Base-by-base conservation (phyloP, 495 filamentous ascomycete species). In the Xylaria nigripes region DNA sequence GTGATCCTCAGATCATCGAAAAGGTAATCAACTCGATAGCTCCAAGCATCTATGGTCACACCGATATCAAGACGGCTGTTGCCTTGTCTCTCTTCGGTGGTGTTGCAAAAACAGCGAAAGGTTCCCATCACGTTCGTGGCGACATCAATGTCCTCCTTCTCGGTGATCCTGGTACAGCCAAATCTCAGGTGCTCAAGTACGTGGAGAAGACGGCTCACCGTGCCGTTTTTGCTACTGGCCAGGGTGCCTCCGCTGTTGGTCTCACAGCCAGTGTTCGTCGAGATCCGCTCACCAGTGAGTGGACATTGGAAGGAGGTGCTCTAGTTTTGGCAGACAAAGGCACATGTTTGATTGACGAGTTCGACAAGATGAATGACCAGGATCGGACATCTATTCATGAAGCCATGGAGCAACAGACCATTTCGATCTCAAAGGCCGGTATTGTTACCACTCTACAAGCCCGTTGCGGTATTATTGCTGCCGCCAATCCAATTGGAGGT, bases 301-400 rank as follows among this genome's bases (percentile, higher is more conserved):
- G 94, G 94, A 97, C 94, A 12, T 76, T 99, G 18, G 94, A 99
- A 75, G 94, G 94, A 59, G 94, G 94, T 62, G 94, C 94, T 2
- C 76, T 99, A 18, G 94, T 99, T 50, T 80, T 99, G 32, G 94
- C 94, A 23, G 94, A 99, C 70, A 85, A 87, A 54, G 94, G 94
- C 41, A 94, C 89, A 32, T 99, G 94, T 66, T 76, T 99, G 27
- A 99, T 99, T 61, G 94, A 99, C 68, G 94, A 99, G 69, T 99
- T 99, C 69, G 94, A 99, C 80, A 99, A 99, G 78, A 99, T 99
- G 94, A 99, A 99, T 71, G 94, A 99, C 67, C 90, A 97, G 62
- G 94, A 99, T 68, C 70, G 93, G 41, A 99, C 94, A 1, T 94
- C 88, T 21, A 99, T 99, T 67, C 94, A 99, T 78, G 94, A 99